Percentiles rank a stretch among this genome's conserved stretches.
phyloP scores from a whole-genome alignment of 176 grass and related monocot genomes.

The Luzula sylvatica region DNA sequence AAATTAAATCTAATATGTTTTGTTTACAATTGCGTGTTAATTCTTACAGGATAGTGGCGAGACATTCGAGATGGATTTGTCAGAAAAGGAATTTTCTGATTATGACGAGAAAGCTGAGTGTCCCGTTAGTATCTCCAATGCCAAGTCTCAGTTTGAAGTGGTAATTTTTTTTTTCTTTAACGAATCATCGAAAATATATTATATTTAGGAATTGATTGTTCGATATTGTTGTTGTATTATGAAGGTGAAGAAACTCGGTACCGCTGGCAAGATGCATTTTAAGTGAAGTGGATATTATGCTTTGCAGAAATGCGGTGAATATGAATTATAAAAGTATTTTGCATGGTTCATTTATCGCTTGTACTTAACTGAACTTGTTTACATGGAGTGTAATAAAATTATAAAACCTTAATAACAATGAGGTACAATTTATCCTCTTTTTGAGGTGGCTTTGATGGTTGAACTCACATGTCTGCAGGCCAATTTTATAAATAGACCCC shows the following conservation, averaged over 20 bases:
- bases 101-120: slow-evolving; percentile 75
- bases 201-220: not conserved
- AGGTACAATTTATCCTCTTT: too few species aligned
- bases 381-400: too few species aligned
- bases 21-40: not conserved
- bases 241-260: not conserved
- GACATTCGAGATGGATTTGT: slow-evolving; percentile 65
- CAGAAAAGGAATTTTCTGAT: slow-evolving; percentile 65
- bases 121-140: slow-evolving; percentile 51
- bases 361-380: too few species aligned
- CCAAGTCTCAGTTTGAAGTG: slow-evolving; percentile 69
- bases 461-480: too few species aligned
- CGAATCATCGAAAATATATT: not conserved
- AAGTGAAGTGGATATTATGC: too few species aligned
- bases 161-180: slow-evolving; percentile 23
- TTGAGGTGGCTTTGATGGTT: too few species aligned
- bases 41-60: slow-evolving; percentile 40
- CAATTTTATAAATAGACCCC: too few species aligned
- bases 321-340: too few species aligned
- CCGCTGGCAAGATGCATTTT: not conserved
- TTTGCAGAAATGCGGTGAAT: too few species aligned
- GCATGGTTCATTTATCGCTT: too few species aligned
- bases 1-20: slow-evolving; percentile 1
- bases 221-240: not conserved
- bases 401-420: too few species aligned